A percentile compares a stretch with the other conserved stretches of the same genome.
Evolutionary conservation across 176 grass and related monocot species (phyloP).

Genomic region (Bothriochloa decipiens): DNA sequence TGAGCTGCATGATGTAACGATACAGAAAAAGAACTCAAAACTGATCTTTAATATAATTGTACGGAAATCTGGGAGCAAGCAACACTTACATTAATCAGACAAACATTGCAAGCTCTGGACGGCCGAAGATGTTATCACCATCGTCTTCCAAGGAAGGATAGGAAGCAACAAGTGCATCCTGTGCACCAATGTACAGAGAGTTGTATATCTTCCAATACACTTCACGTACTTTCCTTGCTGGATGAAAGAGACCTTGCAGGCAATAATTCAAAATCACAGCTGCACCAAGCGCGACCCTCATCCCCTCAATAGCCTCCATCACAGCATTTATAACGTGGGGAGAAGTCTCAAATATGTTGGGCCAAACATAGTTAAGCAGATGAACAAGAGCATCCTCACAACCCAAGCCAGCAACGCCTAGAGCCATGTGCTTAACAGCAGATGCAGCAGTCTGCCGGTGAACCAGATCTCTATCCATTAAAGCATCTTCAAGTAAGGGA

Average conservation of each 20-base stretch:
- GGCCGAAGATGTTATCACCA: slow-evolving; percentile 59
- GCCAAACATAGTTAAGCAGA: slow-evolving; percentile 95
- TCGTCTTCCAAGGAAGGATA: slow-evolving; percentile 77
- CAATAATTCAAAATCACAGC: slow-evolving; percentile 94
- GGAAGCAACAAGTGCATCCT: slow-evolving; percentile 86
- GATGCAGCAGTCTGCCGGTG: slow-evolving; percentile 96
- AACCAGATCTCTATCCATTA: slow-evolving; percentile 97
- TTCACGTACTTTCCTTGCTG: slow-evolving; percentile 91
- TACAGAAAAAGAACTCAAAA: not conserved
- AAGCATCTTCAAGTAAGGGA: slow-evolving; percentile 93
- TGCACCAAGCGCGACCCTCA: slow-evolving; percentile 91
- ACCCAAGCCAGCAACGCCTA: slow-evolving; percentile 91
- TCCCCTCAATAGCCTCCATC: slow-evolving; percentile 93
- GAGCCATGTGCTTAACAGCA: slow-evolving; percentile 94
- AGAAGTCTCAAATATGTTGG: slow-evolving; percentile 97
- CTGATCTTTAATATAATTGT: slow-evolving; percentile 2
- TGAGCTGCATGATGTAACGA: not conserved
- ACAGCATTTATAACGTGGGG: slow-evolving; percentile 97
- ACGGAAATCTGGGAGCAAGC: slow-evolving; percentile 10
- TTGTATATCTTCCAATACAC: slow-evolving; percentile 99
- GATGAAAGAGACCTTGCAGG: slow-evolving; percentile 96
- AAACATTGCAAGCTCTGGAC: slow-evolving; percentile 84
- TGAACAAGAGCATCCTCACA: slow-evolving; percentile 98
- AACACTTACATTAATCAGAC: slow-evolving; percentile 70
- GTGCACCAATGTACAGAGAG: slow-evolving; percentile 83